Conservation (phyloP, 2,329 filamentous ascomycete genomes). For the Cladosporium austrohemisphaericum region DNA sequence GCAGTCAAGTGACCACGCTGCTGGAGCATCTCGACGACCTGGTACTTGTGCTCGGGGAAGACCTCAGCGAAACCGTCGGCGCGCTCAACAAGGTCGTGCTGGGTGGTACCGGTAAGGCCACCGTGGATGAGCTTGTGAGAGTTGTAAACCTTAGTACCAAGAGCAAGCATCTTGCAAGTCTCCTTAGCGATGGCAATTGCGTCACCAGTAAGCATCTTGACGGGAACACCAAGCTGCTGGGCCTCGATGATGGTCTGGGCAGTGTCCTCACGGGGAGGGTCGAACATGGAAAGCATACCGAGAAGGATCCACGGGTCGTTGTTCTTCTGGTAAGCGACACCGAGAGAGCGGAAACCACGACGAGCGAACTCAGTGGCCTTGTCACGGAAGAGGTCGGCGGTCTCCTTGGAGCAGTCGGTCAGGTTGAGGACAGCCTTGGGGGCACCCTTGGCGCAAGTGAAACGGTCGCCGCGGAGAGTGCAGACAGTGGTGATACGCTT, state of each 20-base stretch:
- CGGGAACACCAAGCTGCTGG: constrained; percentile 69
- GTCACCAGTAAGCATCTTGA: constrained; percentile 81
- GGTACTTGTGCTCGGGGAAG: constrained; percentile 73
- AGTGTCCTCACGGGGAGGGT: constrained; percentile 73
- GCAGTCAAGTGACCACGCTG: constrained; percentile 69
- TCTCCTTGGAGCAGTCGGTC: constrained; percentile 63
- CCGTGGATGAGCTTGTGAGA: constrained; percentile 73
- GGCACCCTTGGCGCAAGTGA: constrained; percentile 72
- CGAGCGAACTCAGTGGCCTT: constrained; percentile 73
- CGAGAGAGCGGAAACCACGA: constrained; percentile 75
- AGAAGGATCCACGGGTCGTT: constrained; percentile 70
- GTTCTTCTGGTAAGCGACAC: constrained; percentile 75
- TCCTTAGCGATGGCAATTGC: constrained; percentile 77
- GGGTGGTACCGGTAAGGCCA: constrained; percentile 67
- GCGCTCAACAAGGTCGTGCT: constrained; percentile 73
- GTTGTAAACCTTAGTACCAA: constrained; percentile 78
- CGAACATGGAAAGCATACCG: constrained; percentile 76
- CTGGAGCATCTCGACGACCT: constrained; percentile 72
- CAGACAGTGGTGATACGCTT: constrained; percentile 73
- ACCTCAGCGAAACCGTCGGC: constrained; percentile 71
- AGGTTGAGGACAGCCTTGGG: constrained; percentile 71
- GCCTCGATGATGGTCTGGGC: constrained; percentile 75
- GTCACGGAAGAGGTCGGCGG: constrained; percentile 63
- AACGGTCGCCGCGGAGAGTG: constrained; percentile 65
- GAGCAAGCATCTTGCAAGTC: constrained; percentile 76